phyloP scores from a whole-genome alignment of 2,329 filamentous ascomycete genomes.

The Parafenestella ontariensis region DNA sequence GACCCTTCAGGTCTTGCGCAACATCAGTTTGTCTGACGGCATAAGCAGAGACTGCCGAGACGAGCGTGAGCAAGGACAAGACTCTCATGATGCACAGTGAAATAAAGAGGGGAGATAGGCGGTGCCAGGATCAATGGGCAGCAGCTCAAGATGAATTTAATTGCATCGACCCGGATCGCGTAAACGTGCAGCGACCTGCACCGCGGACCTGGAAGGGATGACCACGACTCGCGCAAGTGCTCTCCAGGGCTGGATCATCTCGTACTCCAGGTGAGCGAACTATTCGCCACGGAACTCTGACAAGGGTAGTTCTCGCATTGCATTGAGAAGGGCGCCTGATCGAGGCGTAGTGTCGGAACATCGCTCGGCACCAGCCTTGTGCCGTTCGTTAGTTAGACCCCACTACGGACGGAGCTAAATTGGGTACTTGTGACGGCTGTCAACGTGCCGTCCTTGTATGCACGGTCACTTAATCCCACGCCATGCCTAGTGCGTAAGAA shows the following conservation, averaged over 20 bases:
- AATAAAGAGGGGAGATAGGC: slow-evolving; percentile 1
- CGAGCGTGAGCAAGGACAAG: slow-evolving; percentile 16
- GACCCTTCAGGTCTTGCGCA: slow-evolving; percentile 15
- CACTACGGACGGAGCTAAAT: background rate
- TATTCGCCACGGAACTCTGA: background rate
- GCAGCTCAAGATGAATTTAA: slow-evolving; percentile 7
- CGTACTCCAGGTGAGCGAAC: background rate
- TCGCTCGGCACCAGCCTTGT: background rate
- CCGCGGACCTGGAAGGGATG: background rate
- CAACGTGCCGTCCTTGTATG: background rate
- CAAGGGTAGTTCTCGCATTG: background rate
- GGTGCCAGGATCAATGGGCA: slow-evolving; percentile 7
- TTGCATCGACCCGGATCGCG: slow-evolving; percentile 5
- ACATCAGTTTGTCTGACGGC: slow-evolving; percentile 14
- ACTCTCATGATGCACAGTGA: slow-evolving; percentile 17
- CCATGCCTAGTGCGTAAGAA: background rate
- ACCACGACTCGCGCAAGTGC: background rate
- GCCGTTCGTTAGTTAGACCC: background rate
- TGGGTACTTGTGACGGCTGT: background rate
- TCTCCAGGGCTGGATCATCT: background rate
- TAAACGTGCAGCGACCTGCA: slow-evolving; percentile 1
- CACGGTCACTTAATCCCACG: background rate
- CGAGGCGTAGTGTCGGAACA: background rate
- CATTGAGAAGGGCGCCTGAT: background rate
- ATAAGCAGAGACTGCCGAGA: slow-evolving; percentile 17